Conservation (phyloP, 2,329 filamentous ascomycete species). For the Xylaria sp. region DNA sequence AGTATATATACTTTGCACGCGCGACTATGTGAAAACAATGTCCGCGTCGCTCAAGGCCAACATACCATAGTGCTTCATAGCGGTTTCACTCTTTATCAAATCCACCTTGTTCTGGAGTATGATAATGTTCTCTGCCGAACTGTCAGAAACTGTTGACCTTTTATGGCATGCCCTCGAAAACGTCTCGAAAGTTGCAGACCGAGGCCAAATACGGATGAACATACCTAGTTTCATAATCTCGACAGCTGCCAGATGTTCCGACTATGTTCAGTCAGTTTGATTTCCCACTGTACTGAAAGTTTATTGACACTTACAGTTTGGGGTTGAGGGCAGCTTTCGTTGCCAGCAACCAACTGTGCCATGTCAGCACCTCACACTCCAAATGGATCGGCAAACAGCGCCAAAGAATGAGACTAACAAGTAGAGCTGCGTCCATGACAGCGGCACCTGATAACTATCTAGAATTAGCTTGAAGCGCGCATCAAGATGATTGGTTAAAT, state of each 20-base stretch:
- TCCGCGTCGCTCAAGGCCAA: background rate
- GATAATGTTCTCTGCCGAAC: conserved; percentile 85
- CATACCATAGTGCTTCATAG: conserved; percentile 80
- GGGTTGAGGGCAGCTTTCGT: conserved; percentile 97
- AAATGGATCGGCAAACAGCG: background rate
- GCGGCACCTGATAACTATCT: conserved; percentile 89
- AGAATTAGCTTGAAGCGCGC: conserved; percentile 13
- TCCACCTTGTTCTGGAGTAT: conserved; percentile 99
- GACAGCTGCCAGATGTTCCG: conserved; percentile 97
- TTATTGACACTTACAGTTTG: conserved; percentile 69
- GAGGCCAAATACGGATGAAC: conserved; percentile 1
- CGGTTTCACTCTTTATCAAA: conserved; percentile 95
- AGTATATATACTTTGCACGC: background rate
- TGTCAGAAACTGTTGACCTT: conserved; percentile 1
- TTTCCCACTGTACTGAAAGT: background rate
- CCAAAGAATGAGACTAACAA: conserved; percentile 65
- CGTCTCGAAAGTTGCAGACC: background rate
- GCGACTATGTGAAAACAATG: background rate
- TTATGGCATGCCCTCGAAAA: background rate
- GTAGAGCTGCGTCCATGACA: conserved; percentile 98
- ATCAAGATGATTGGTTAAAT: background rate
- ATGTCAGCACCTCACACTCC: conserved; percentile 13
- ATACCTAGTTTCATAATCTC: conserved; percentile 94
- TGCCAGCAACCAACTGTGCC: conserved; percentile 74
- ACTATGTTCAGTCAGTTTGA: conserved; percentile 51